Percentiles rank a stretch among this genome's conserved stretches.
Evolutionary conservation across 495 filamentous ascomycete species (phyloP).

Genomic region (Massariosphaeria phaeospora): DNA sequence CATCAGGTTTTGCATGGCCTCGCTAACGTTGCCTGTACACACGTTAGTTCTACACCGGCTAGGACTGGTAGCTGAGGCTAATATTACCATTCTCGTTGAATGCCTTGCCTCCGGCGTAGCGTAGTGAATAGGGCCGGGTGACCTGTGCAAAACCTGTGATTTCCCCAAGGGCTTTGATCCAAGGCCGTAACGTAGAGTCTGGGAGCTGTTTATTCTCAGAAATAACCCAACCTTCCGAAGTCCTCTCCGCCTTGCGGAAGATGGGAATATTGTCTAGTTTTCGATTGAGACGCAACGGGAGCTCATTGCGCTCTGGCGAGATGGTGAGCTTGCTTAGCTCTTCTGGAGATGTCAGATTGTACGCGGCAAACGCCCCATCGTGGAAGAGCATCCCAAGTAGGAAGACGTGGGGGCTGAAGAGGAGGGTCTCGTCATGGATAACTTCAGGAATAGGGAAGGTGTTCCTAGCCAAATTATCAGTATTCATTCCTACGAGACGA

Average conservation of each 20-base stretch:
- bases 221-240: constrained; percentile 38
- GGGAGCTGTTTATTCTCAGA: constrained; percentile 36
- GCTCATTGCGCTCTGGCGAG: constrained; percentile 1
- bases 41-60: constrained; percentile 1
- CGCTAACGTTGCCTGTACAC: constrained; percentile 37
- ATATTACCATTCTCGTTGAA: constrained; percentile 35
- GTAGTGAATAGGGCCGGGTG: constrained; percentile 39
- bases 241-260: background rate
- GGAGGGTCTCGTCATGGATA: constrained; percentile 40
- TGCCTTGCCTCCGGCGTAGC: constrained; percentile 40
- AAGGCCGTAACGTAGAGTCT: constrained; percentile 38
- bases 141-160: constrained; percentile 38
- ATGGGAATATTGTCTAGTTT: constrained; percentile 20
- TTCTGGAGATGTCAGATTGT: constrained; percentile 36
- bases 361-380: constrained; percentile 37
- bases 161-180: constrained; percentile 37
- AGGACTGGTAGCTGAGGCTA: background rate
- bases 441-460: constrained; percentile 42
- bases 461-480: constrained; percentile 29
- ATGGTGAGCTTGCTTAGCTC: constrained; percentile 37
- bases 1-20: constrained; percentile 44
- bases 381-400: constrained; percentile 41
- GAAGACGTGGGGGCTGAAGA: constrained; percentile 40
- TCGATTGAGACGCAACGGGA: constrained; percentile 16
- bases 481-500: too few relatives aligned